Conservation (phyloP, 768 basidiomycete genomes). For the Astraeus odoratus region DNA sequence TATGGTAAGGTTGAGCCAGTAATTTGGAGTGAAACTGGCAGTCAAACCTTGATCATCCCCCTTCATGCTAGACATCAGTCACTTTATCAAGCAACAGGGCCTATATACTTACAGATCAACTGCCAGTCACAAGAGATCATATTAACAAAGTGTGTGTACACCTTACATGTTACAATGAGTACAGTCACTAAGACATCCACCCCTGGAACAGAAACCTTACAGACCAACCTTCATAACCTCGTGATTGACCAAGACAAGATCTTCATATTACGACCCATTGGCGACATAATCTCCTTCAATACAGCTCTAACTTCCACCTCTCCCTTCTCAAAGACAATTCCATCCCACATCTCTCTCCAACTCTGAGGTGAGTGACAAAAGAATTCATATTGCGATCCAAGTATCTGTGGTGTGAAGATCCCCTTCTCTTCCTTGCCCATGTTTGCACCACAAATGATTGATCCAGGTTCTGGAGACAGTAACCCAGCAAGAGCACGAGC, state of each 20-base stretch:
- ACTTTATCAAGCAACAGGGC: too few species aligned
- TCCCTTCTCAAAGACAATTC: constrained; percentile 2
- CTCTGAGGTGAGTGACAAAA: constrained; percentile 11
- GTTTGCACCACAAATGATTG: constrained; percentile 39
- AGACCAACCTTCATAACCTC: not conserved
- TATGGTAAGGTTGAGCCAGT: too few species aligned
- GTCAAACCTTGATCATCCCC: too few species aligned
- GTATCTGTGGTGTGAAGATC: not conserved
- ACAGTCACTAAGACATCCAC: too few species aligned
- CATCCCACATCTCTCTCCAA: constrained; percentile 12
- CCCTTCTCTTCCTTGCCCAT: constrained; percentile 8
- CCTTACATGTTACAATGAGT: too few species aligned
- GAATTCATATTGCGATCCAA: not conserved
- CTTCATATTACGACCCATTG: not conserved
- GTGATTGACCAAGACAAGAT: not conserved
- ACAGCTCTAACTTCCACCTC: not conserved
- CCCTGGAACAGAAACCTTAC: too few species aligned
- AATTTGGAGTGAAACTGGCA: too few species aligned
- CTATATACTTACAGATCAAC: too few species aligned
- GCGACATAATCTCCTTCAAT: not conserved
- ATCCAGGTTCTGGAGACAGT: constrained; percentile 36
- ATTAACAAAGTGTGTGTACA: too few species aligned
- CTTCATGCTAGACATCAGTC: too few species aligned
- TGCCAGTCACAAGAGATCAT: too few species aligned
- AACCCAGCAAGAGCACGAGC: constrained; percentile 34